These are phyloP conservation scores for Pontederia crassipes DNA, from an alignment of 176 grass and related monocot species.

Conservation along the genomic window DNA sequence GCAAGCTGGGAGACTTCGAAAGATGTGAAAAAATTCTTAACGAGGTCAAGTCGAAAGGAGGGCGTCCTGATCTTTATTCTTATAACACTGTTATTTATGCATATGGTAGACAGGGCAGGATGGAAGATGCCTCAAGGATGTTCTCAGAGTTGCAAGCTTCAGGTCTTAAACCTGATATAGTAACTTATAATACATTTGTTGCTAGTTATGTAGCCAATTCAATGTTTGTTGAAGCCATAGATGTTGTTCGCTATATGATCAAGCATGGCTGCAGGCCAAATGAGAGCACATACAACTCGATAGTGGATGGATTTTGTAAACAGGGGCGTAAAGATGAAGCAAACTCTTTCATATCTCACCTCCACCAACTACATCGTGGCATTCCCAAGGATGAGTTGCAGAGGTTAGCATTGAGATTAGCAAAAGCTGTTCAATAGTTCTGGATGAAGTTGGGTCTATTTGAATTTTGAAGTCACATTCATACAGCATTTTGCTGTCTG, in stretches of 20 bases:
- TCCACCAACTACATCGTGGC: conserved; percentile 58
- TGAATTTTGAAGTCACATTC: no score
- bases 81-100: conserved; percentile 97
- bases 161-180: conserved; percentile 58
- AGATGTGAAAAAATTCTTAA: conserved; percentile 67
- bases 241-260: conserved; percentile 64
- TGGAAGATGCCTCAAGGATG: conserved; percentile 79
- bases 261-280: conserved; percentile 65
- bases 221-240: conserved; percentile 77
- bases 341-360: conserved; percentile 37
- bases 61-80: conserved; percentile 63
- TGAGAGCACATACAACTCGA: conserved; percentile 63
- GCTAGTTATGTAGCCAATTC: conserved; percentile 62
- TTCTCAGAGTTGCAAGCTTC: conserved; percentile 68
- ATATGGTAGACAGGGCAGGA: conserved; percentile 62
- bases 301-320: conserved; percentile 54
- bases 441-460: not conserved
- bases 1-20: conserved; percentile 56
- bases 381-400: conserved; percentile 43
- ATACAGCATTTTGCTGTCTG: no score
- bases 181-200: conserved; percentile 92
- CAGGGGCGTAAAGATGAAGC: conserved; percentile 49
- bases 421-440: conserved; percentile 9
- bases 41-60: conserved; percentile 64
- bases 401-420: conserved; percentile 31